A percentile compares a stretch with the other conserved stretches of the same genome.
phyloP scores from a whole-genome alignment of 371 early-diverging fungal species.

The Chytridiales sp. region DNA sequence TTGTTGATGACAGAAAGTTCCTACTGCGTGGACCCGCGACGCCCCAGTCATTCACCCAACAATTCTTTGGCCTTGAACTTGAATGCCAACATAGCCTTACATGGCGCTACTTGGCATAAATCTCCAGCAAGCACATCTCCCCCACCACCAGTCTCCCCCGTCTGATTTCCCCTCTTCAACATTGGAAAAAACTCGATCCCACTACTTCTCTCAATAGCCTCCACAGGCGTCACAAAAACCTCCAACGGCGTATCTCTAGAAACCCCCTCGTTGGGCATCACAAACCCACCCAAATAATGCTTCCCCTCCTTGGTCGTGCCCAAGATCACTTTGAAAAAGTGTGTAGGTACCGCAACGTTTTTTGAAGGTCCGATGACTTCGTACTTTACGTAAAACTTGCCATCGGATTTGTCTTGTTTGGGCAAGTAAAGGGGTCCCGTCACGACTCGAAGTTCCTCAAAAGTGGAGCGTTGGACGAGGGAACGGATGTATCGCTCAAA shows the following conservation, averaged over 20 bases:
- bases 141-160: too few species aligned
- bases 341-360: slow-evolving; percentile 90
- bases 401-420: slow-evolving; percentile 27
- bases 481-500: slow-evolving; percentile 36
- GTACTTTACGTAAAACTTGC: slow-evolving; percentile 68
- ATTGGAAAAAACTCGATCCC: slow-evolving; percentile 34
- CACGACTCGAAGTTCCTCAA: slow-evolving; percentile 40
- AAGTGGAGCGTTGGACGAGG: slow-evolving; percentile 18
- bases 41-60: neutral
- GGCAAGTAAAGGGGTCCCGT: slow-evolving; percentile 46
- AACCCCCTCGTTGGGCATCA: slow-evolving; percentile 82
- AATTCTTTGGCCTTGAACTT: slow-evolving; percentile 9
- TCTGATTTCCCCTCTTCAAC: slow-evolving; percentile 15
- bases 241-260: slow-evolving; percentile 64
- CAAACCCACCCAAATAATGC: slow-evolving; percentile 60
- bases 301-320: slow-evolving; percentile 21
- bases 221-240: slow-evolving; percentile 68
- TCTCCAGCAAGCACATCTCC: too few species aligned
- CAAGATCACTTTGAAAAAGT: slow-evolving; percentile 75
- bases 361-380: slow-evolving; percentile 88
- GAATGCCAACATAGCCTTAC: slow-evolving; percentile 13
- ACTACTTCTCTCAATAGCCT: slow-evolving; percentile 33
- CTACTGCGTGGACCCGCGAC: neutral
- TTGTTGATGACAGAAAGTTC: neutral
- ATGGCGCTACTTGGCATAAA: slow-evolving; percentile 25